Evolutionary conservation across 345 rosid species (phyloP).

Genomic region (Psidium friedrichsthalianum): DNA sequence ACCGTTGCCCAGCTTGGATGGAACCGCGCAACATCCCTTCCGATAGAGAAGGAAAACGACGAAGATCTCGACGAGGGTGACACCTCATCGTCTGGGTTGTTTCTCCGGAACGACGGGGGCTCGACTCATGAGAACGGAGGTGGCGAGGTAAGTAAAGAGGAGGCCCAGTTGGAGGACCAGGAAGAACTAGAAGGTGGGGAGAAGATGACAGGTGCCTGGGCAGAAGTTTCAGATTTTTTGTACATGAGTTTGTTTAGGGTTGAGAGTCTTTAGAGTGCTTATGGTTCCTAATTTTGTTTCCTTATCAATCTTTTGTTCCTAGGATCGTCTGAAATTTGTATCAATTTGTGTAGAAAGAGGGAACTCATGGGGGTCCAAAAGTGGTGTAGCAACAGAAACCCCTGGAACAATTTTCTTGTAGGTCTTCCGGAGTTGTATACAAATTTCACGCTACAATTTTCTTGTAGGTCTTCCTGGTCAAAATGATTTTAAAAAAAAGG

Average conservation of each 20-base stretch:
- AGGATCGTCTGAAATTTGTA: neutral
- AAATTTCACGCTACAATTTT: neutral
- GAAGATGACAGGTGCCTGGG: neutral
- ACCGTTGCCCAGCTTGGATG: constrained; percentile 77
- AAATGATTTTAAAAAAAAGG: neutral
- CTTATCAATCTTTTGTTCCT: neutral
- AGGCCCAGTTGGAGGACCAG: constrained; percentile 80
- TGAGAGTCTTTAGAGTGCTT: neutral
- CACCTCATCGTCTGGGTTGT: constrained; percentile 52
- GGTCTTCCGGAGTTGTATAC: neutral
- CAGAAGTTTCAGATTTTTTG: neutral
- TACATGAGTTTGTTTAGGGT: neutral
- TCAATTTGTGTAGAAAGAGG: neutral
- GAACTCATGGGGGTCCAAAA: neutral
- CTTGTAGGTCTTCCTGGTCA: neutral
- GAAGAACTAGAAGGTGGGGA: constrained; percentile 83
- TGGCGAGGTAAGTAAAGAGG: constrained; percentile 57
- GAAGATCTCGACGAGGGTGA: constrained; percentile 77
- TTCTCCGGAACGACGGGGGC: constrained; percentile 22
- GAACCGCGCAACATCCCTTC: constrained; percentile 17
- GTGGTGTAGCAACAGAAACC: neutral
- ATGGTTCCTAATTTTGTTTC: neutral
- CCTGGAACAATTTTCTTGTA: neutral
- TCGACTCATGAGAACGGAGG: constrained; percentile 36
- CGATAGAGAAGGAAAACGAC: constrained; percentile 58